Evolutionary conservation across 164 flowering plant genomes (phyloP).

Genomic region (Chimonanthus praecox): DNA sequence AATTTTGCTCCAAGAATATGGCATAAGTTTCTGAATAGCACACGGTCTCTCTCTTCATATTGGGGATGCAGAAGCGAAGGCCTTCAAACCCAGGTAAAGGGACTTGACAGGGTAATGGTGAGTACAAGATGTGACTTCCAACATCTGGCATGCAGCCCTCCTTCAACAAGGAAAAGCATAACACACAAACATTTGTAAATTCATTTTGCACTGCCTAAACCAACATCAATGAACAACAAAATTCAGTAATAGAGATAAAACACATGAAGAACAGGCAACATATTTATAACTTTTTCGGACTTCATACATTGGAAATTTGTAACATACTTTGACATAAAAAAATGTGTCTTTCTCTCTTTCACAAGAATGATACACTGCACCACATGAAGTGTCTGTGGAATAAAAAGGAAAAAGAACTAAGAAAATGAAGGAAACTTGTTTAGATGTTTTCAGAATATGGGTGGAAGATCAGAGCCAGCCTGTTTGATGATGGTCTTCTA

Average conservation of each 20-base stretch:
- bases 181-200: slow-evolving; percentile 13
- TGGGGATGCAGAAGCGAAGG: slow-evolving; percentile 77
- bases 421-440: too few species aligned
- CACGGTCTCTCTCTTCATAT: slow-evolving; percentile 78
- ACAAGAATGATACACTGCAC: too few species aligned
- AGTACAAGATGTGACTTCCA: slow-evolving; percentile 71
- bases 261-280: neutral
- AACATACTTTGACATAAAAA: neutral
- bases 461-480: too few species aligned
- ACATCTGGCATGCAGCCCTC: slow-evolving; percentile 78
- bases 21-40: slow-evolving; percentile 69
- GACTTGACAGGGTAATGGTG: slow-evolving; percentile 79
- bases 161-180: slow-evolving; percentile 34
- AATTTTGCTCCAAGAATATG: slow-evolving; percentile 83
- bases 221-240: neutral
- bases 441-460: too few species aligned
- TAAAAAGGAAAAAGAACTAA: too few species aligned
- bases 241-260: neutral
- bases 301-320: neutral
- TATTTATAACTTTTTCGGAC: neutral
- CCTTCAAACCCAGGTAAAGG: slow-evolving; percentile 79
- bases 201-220: neutral
- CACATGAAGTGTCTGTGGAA: too few species aligned
- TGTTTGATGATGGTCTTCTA: too few species aligned
- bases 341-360: too few species aligned